These are phyloP conservation scores for Fusarium coffeatum DNA, from an alignment of 2,329 filamentous ascomycete genomes.

Conservation along the genomic window DNA sequence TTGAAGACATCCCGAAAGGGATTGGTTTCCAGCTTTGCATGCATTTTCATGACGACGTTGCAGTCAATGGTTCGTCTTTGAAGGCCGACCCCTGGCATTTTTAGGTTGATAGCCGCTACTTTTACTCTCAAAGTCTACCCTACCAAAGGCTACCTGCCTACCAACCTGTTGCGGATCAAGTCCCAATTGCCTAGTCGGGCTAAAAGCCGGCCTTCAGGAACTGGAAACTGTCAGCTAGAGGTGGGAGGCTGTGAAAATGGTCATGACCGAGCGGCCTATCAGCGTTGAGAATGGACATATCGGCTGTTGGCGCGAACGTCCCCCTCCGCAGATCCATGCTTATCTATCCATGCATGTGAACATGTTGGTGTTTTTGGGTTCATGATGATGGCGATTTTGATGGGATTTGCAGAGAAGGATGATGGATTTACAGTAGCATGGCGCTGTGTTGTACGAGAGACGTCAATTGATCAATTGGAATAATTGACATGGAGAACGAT, in stretches of 20 bases:
- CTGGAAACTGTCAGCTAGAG: constrained; percentile 38
- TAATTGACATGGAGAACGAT: not conserved
- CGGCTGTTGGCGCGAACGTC: constrained; percentile 38
- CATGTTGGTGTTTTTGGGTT: constrained; percentile 7
- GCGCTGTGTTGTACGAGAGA: not conserved
- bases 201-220: constrained; percentile 22
- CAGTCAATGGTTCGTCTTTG: constrained; percentile 37
- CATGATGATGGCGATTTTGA: constrained; percentile 18
- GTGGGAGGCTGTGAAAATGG: constrained; percentile 42
- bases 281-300: constrained; percentile 33
- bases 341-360: constrained; percentile 28
- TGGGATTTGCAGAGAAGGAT: constrained; percentile 19
- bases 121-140: constrained; percentile 25
- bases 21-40: constrained; percentile 30
- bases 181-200: constrained; percentile 24
- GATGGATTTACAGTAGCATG: not conserved
- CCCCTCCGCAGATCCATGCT: constrained; percentile 39
- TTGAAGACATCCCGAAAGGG: constrained; percentile 26
- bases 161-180: constrained; percentile 22
- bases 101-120: constrained; percentile 23
- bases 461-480: constrained; percentile 1
- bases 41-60: constrained; percentile 43
- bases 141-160: constrained; percentile 23
- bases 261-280: constrained; percentile 41
- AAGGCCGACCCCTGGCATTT: constrained; percentile 33